Evolutionary conservation across 306 rosid genomes (phyloP).

Genomic region (Amphicarpaea edgeworthii): DNA sequence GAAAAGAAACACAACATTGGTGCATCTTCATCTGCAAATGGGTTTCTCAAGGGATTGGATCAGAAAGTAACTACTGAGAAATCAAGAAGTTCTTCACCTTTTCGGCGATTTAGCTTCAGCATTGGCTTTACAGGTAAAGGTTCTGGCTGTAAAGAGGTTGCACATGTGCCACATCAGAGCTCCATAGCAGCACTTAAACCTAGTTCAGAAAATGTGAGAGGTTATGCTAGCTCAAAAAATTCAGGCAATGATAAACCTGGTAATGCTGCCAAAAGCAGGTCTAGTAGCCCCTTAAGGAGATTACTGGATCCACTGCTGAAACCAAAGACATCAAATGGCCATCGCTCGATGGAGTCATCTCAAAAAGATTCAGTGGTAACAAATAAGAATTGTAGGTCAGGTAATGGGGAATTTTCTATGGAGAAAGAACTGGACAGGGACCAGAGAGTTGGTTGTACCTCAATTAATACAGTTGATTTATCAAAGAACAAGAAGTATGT

Average conservation of each 20-base stretch:
- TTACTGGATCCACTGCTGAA: constrained; percentile 85
- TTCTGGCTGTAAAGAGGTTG: constrained; percentile 63
- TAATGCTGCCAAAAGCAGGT: constrained; percentile 63
- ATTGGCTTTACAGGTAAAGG: constrained; percentile 66
- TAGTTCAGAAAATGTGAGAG: constrained; percentile 47
- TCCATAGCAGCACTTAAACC: constrained; percentile 54
- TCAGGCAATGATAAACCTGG: constrained; percentile 60
- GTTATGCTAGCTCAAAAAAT: constrained; percentile 57
- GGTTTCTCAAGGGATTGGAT: constrained; percentile 51
- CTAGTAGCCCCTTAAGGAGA: constrained; percentile 94
- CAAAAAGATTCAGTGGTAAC: constrained; percentile 53
- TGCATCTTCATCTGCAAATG: constrained; percentile 49
- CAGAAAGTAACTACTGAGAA: constrained; percentile 64
- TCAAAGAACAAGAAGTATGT: constrained; percentile 56
- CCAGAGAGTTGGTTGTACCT: constrained; percentile 64
- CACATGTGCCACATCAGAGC: constrained; percentile 53
- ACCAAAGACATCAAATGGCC: constrained; percentile 66
- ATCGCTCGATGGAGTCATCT: constrained; percentile 52
- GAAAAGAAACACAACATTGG: constrained; percentile 49
- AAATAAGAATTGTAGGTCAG: constrained; percentile 56
- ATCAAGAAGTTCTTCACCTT: constrained; percentile 84
- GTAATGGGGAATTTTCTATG: constrained; percentile 47
- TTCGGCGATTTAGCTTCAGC: constrained; percentile 67
- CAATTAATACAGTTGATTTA: constrained; percentile 51
- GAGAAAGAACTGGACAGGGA: constrained; percentile 59